These are phyloP conservation scores for Vanderwaltozyma tropicalis DNA, from an alignment of 805 yeast genomes.

Conservation along the genomic window DNA sequence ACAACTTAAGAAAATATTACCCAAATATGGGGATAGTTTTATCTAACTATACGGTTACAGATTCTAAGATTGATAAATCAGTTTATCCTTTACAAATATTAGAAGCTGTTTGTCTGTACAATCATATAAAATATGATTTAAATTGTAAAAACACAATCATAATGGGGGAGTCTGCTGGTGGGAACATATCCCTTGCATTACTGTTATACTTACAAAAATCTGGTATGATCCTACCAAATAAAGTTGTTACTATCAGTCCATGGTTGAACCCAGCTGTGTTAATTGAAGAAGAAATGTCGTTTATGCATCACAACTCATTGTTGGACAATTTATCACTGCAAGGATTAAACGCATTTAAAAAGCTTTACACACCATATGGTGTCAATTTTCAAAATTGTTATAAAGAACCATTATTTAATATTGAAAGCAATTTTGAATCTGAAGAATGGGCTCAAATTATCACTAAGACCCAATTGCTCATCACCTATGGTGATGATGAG, in stretches of 20 bases:
- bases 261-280: slow-evolving; percentile 17
- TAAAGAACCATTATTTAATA: slow-evolving; percentile 9
- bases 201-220: slow-evolving; percentile 6
- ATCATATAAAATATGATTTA: slow-evolving; percentile 4
- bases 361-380: slow-evolving; percentile 1
- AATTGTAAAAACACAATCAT: slow-evolving; percentile 8
- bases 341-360: slow-evolving; percentile 4
- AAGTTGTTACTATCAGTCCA: slow-evolving; percentile 18
- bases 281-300: slow-evolving; percentile 2
- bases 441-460: slow-evolving; percentile 11
- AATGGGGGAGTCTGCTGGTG: slow-evolving; percentile 25
- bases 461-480: slow-evolving; percentile 4
- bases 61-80: slow-evolving; percentile 1
- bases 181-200: slow-evolving; percentile 12
- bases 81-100: slow-evolving; percentile 10
- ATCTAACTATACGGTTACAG: slow-evolving; percentile 15
- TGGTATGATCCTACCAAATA: slow-evolving; percentile 8
- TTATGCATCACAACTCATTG: background rate
- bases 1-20: slow-evolving; percentile 6
- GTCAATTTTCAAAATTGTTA: background rate
- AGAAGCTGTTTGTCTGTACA: slow-evolving; percentile 9
- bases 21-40: slow-evolving; percentile 11
- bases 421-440: slow-evolving; percentile 12
- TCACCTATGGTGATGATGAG: slow-evolving; percentile 19
- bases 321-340: slow-evolving; percentile 10